Base-by-base conservation (phyloP, 768 basidiomycete genomes). In the Mycena rebaudengoi region DNA sequence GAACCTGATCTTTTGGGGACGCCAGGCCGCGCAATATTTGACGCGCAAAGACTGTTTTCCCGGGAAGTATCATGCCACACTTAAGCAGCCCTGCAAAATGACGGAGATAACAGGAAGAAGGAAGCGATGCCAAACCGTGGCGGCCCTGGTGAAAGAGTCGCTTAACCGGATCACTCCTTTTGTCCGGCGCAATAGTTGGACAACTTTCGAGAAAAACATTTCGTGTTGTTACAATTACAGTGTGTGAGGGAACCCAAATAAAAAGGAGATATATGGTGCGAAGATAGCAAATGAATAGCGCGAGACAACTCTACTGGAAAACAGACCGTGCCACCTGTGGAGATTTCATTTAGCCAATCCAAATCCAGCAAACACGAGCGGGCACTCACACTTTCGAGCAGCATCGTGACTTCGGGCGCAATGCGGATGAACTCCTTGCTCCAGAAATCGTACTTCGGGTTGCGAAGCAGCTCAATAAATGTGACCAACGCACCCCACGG, bases 401-500 rank as follows among this genome's bases (percentile, higher is more conserved):
- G 85, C 77, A 92, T 76, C 37, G 91, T 90, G 68, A 95, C 94
- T 76, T 95, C 94, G 39, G 94, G 93, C 58, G 91, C 91, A 72
- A 93, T 86, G 68, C 88, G 90, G 70, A 94, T 86, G 72, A 94
- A 95, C 64, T 91, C 89, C 74, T 91, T 93, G 84, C 82, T 91
- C 92, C 93, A 95, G 82, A 95, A 95, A 60, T 93, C 91, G 70
- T 95, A 95, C 78, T 91, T 93, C 58, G 88, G 86, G 76, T 96
- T 96, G 66, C 94, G 90, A 52, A 98, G 88, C 65, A 98, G 79
- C 78, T 97, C 94, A 70, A 97, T 95, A 78, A 98, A 97, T 5
- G 95, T 95, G 68, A 95, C 90, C 69, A 97, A 78, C 26, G 95
- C 89, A 60, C 97, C 96, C 95, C 96, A 98, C 26, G 98, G 96